These are phyloP conservation scores for Phialocephala subalpina DNA, from an alignment of 2,329 filamentous ascomycete species.

Conservation along the genomic window DNA sequence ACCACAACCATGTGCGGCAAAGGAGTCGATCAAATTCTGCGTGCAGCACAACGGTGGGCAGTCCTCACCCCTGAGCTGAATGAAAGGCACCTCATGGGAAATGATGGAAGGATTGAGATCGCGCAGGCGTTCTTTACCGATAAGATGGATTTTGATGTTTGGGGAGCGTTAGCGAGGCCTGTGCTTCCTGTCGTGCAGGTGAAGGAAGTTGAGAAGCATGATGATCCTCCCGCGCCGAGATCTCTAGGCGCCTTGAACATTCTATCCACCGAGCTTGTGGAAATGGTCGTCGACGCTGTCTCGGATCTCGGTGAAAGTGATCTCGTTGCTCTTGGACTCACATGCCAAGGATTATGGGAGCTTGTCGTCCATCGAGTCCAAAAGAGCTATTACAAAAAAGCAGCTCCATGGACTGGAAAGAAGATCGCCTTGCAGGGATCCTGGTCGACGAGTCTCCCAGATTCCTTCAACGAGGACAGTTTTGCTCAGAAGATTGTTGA, in stretches of 20 bases:
- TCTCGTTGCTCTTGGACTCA: conserved; percentile 3
- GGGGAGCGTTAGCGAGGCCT: neutral
- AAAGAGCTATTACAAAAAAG: neutral
- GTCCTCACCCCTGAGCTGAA: neutral
- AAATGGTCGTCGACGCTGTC: neutral
- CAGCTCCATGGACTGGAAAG: conserved; percentile 2
- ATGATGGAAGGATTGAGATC: neutral
- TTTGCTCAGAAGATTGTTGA: neutral
- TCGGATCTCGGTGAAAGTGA: neutral
- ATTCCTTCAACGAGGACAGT: neutral
- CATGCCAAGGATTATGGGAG: conserved; percentile 3
- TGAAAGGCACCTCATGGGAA: neutral
- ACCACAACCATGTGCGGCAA: conserved; percentile 2
- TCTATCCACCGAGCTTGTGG: neutral
- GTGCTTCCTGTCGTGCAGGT: neutral
- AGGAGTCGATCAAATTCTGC: neutral
- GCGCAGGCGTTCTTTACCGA: neutral
- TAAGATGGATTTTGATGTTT: neutral
- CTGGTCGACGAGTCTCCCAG: neutral
- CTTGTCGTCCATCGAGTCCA: neutral
- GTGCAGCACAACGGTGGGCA: neutral
- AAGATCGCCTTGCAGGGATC: neutral
- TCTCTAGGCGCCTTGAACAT: neutral
- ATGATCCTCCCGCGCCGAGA: neutral
- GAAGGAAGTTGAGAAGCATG: neutral